Base-by-base conservation (phyloP, 2,329 filamentous ascomycete genomes). In the Monilinia fructicola region DNA sequence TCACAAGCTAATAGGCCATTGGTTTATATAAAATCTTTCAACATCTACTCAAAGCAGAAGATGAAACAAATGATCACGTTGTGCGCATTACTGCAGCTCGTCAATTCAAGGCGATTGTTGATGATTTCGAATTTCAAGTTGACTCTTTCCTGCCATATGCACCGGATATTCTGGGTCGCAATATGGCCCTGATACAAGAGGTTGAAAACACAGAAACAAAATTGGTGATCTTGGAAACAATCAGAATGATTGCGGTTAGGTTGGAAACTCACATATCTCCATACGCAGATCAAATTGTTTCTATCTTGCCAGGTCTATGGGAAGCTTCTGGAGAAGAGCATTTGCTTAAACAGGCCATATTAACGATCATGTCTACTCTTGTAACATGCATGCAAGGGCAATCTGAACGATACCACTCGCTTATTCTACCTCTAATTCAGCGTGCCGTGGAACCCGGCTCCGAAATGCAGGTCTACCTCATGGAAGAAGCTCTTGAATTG, bases 21-120 rank as follows among this genome's bases (percentile, higher is more conserved):
- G 26, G 87, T 96, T 6, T 98, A 96, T 98, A 96, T 75, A 89
- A 94, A 74, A 92, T 98, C 65, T 97, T 93, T 76, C 87, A 91
- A 67, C 91, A 97, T 77, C 83, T 99, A 18, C 83, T 99, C 26
- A 89, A 93, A 73, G 86, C 87, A 10, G 83, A 85, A 23, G 93
- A 97, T 73, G 82, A 86, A 10, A 82, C 87, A 67, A 99, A 99
- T 74, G 95, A 99, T 74, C 84, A 93, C 64, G 93, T 98, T 0
- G 95, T 99, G 42, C 88, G 92, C 18, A 89, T 98, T 64, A 97
- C 94, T 2, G 92, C 95, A 3, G 95, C 92, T 7, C 85, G 93
- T 65, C 92, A 96, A 73, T 85, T 99, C 61, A 89, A 90, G 72
- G 85, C 85, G 71, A 85, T 97, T 54, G 87, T 92, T 0, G 90